Conservation (phyloP, 2,329 filamentous ascomycete species). For the Botryosphaeria dothidea region DNA sequence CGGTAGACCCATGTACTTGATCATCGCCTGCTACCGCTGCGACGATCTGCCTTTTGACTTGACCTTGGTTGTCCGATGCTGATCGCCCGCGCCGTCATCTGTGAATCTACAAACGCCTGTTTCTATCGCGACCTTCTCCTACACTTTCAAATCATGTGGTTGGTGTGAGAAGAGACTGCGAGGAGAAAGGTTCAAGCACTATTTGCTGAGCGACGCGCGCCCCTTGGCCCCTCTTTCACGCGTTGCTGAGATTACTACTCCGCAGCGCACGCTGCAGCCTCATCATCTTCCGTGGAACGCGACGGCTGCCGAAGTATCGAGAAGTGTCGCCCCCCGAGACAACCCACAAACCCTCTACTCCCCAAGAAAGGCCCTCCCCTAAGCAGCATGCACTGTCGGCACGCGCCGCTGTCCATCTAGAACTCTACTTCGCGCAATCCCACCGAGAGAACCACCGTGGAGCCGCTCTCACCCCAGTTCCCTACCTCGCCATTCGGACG, state of each 20-base stretch:
- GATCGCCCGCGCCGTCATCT: conserved; percentile 15
- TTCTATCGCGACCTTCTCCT: conserved; percentile 1
- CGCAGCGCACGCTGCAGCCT: conserved; percentile 16
- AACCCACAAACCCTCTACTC: background rate
- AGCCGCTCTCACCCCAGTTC: background rate
- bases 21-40: conserved; percentile 10
- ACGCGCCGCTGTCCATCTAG: conserved; percentile 10
- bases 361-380: background rate
- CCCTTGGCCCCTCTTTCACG: conserved; percentile 3
- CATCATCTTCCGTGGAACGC: conserved; percentile 14
- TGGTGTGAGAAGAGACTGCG: conserved; percentile 2
- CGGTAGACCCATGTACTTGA: conserved; percentile 15
- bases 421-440: conserved; percentile 1
- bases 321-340: conserved; percentile 12
- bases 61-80: conserved; percentile 13
- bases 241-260: conserved; percentile 12
- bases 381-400: conserved; percentile 3
- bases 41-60: conserved; percentile 3
- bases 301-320: conserved; percentile 13
- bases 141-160: conserved; percentile 4
- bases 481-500: conserved; percentile 6
- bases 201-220: conserved; percentile 6
- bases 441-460: conserved; percentile 8
- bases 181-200: background rate
- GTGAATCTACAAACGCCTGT: conserved; percentile 14